These are phyloP conservation scores for Juglanconis oblonga DNA, from an alignment of 2,329 filamentous ascomycete genomes.

Conservation along the genomic window DNA sequence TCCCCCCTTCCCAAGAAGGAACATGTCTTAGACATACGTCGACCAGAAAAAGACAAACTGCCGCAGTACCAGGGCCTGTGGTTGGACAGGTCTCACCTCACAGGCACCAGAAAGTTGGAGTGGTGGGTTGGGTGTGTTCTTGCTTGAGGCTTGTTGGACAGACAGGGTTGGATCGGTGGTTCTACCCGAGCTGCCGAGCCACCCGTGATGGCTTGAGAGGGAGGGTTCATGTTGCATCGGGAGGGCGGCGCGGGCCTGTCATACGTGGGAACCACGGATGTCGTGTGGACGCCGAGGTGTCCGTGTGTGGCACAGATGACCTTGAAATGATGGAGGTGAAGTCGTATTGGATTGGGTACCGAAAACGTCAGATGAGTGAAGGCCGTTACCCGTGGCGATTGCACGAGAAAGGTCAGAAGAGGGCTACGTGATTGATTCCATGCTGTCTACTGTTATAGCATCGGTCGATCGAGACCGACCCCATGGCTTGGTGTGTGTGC, in stretches of 20 bases:
- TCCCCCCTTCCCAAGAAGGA: background rate
- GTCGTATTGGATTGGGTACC: background rate
- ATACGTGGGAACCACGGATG: slow-evolving; percentile 6
- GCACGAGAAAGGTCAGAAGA: no score
- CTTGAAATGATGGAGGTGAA: background rate
- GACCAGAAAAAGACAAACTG: background rate
- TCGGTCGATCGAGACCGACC: no score
- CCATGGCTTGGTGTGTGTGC: no score
- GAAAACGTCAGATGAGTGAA: no score
- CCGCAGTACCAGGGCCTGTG: background rate
- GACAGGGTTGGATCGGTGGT: background rate
- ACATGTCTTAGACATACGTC: background rate
- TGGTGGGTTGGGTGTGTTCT: slow-evolving; percentile 3
- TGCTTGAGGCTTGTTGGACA: background rate
- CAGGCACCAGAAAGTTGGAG: background rate
- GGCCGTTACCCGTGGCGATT: no score
- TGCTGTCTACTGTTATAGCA: no score
- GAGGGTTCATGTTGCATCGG: slow-evolving; percentile 13
- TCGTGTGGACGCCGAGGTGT: background rate
- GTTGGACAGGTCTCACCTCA: background rate
- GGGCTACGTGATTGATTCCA: no score
- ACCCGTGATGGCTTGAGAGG: background rate
- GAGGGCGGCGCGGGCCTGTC: slow-evolving; percentile 14
- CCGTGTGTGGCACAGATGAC: slow-evolving; percentile 8
- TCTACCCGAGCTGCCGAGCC: background rate